Conservation (phyloP, 805 yeast species). For the Saccharomycopsis capsularis region DNA sequence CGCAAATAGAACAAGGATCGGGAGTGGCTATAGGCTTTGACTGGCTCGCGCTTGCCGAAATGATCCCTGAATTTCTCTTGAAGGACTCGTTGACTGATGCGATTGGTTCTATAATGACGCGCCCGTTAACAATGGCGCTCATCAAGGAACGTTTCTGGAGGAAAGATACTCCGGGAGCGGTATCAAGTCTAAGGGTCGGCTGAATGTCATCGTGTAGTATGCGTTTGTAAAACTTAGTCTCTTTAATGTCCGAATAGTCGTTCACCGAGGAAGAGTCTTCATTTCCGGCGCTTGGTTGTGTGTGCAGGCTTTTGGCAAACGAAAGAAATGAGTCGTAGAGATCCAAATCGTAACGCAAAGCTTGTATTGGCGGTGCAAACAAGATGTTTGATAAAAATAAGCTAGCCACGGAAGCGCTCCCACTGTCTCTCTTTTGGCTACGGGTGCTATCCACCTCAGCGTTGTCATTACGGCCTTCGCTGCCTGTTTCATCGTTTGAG, state of each 20-base stretch:
- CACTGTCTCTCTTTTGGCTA: neutral
- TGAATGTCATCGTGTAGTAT: slow-evolving; percentile 75
- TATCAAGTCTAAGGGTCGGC: slow-evolving; percentile 57
- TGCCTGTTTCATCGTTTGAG: neutral
- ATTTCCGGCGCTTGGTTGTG: slow-evolving; percentile 18
- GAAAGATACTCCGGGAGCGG: slow-evolving; percentile 58
- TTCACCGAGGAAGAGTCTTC: neutral
- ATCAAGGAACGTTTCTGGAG: slow-evolving; percentile 55
- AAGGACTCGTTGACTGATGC: slow-evolving; percentile 68
- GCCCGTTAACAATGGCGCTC: slow-evolving; percentile 66
- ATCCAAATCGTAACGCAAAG: slow-evolving; percentile 37
- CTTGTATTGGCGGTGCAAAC: slow-evolving; percentile 36
- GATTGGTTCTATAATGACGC: slow-evolving; percentile 79
- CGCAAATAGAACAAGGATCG: slow-evolving; percentile 60
- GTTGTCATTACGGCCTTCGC: neutral
- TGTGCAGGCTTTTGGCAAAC: slow-evolving; percentile 29
- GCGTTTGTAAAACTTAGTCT: slow-evolving; percentile 53
- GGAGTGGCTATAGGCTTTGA: slow-evolving; percentile 39
- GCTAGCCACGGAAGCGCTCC: neutral
- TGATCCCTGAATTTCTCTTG: slow-evolving; percentile 23
- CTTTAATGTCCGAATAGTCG: slow-evolving; percentile 26
- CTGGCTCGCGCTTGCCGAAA: slow-evolving; percentile 20
- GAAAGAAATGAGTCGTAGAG: slow-evolving; percentile 34
- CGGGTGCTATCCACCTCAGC: neutral
- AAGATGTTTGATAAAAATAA: slow-evolving; percentile 18